phyloP scores from a whole-genome alignment of 306 rosid genomes.

The Cercis canadensis region DNA sequence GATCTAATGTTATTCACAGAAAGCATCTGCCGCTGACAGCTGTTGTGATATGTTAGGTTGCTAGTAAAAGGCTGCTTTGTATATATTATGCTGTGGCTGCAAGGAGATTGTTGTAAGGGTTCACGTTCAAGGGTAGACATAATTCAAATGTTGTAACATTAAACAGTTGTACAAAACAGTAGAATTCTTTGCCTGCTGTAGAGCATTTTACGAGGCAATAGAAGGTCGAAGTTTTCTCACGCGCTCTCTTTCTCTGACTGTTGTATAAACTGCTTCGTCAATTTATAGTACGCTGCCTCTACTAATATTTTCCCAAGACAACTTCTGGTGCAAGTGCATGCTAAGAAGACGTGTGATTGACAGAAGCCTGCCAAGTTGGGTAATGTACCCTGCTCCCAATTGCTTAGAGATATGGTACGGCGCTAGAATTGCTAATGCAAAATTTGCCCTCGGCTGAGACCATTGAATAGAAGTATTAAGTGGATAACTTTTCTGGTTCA shows the following conservation, averaged over 20 bases:
- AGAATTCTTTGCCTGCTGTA: conserved; percentile 58
- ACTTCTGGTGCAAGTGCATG: no score
- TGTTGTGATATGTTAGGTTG: conserved; percentile 48
- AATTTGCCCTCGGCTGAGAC: no score
- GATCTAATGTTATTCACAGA: conserved; percentile 40
- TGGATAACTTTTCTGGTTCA: no score
- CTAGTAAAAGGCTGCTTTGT: conserved; percentile 53
- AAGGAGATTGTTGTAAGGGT: conserved; percentile 48
- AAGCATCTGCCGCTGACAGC: conserved; percentile 39
- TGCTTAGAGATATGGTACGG: neutral
- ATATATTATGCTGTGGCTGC: conserved; percentile 59
- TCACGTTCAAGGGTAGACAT: conserved; percentile 46
- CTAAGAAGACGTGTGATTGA: neutral
- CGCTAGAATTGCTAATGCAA: neutral
- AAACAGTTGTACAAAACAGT: conserved; percentile 60
- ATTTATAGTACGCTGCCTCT: no score
- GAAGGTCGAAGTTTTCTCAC: conserved; percentile 38
- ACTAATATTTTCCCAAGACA: no score
- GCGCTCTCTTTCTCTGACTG: neutral
- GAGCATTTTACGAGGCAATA: conserved; percentile 50
- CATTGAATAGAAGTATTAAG: no score
- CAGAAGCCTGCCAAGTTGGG: no score
- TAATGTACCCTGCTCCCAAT: neutral
- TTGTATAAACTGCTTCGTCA: neutral
- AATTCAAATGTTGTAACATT: conserved; percentile 72